These are phyloP conservation scores for Phycomyces nitens DNA, from an alignment of 192 early-diverging fungal genomes.

Conservation along the genomic window DNA sequence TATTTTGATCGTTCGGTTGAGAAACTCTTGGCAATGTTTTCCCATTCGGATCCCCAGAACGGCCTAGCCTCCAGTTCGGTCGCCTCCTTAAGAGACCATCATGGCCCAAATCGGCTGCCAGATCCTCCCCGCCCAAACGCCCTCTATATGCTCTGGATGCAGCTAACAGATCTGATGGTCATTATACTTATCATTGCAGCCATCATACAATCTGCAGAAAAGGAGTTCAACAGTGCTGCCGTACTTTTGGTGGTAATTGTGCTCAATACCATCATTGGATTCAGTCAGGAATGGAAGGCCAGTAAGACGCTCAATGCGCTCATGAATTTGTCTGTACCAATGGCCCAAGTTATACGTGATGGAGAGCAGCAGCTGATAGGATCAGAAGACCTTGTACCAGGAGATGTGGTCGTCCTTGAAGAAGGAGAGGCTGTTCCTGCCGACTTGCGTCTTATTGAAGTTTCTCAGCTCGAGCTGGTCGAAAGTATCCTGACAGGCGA, in stretches of 20 bases:
- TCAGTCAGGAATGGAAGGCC: conserved; percentile 93
- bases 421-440: conserved; percentile 92
- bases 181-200: conserved; percentile 80
- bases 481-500: conserved; percentile 87
- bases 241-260: conserved; percentile 80
- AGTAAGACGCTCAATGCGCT: conserved; percentile 90
- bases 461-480: conserved; percentile 73
- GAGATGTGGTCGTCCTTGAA: conserved; percentile 88
- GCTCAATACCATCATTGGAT: conserved; percentile 89
- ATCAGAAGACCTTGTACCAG: conserved; percentile 78
- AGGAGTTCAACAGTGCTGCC: conserved; percentile 37
- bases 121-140: conserved; percentile 62
- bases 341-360: conserved; percentile 82
- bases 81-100: conserved; percentile 63
- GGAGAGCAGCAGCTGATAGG: conserved; percentile 68
- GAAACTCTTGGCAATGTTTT: conserved; percentile 82
- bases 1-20: conserved; percentile 95
- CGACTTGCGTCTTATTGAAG: conserved; percentile 72
- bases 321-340: conserved; percentile 79
- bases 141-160: conserved; percentile 76
- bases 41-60: conserved; percentile 51
- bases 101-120: conserved; percentile 84
- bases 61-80: conserved; percentile 65
- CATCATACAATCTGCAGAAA: conserved; percentile 76
- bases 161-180: conserved; percentile 95